Conservation (phyloP, 805 yeast genomes). For the Starmera amethionina region DNA sequence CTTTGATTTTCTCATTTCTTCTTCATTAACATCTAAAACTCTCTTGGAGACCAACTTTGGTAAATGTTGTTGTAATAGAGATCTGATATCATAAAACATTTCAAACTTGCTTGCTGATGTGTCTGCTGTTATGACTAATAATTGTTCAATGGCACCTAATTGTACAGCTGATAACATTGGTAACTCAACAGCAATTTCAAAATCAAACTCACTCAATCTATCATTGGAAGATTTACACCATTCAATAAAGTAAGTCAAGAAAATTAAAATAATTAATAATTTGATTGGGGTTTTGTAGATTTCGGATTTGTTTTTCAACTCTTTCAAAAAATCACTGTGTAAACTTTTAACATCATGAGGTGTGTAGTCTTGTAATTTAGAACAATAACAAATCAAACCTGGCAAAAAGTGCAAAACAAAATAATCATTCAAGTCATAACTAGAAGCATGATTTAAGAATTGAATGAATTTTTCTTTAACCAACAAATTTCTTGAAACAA, state of each 20-base stretch:
- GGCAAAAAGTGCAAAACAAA: conserved; percentile 60
- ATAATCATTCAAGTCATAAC: conserved; percentile 49
- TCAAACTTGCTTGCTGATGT: conserved; percentile 35
- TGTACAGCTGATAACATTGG: conserved; percentile 52
- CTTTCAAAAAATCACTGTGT: conserved; percentile 27
- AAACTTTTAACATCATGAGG: conserved; percentile 28
- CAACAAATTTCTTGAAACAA: conserved; percentile 28
- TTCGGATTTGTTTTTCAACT: conserved; percentile 27
- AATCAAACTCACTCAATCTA: conserved; percentile 39
- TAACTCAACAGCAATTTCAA: conserved; percentile 42
- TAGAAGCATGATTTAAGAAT: conserved; percentile 35
- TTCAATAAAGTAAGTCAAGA: conserved; percentile 47
- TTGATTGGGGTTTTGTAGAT: conserved; percentile 38
- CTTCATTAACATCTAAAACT: conserved; percentile 39
- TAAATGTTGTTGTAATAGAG: conserved; percentile 54
- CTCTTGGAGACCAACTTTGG: conserved; percentile 48
- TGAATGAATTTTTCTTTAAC: conserved; percentile 26
- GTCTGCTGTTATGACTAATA: conserved; percentile 53
- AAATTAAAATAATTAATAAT: conserved; percentile 39
- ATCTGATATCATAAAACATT: conserved; percentile 54
- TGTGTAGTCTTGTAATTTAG: conserved; percentile 24
- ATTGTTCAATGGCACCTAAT: conserved; percentile 62
- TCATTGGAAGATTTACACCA: conserved; percentile 51
- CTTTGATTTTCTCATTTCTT: conserved; percentile 27
- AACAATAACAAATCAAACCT: conserved; percentile 36